These are phyloP conservation scores for Tolypocladium amazonense DNA, from an alignment of 2,329 filamentous ascomycete species.

Conservation along the genomic window DNA sequence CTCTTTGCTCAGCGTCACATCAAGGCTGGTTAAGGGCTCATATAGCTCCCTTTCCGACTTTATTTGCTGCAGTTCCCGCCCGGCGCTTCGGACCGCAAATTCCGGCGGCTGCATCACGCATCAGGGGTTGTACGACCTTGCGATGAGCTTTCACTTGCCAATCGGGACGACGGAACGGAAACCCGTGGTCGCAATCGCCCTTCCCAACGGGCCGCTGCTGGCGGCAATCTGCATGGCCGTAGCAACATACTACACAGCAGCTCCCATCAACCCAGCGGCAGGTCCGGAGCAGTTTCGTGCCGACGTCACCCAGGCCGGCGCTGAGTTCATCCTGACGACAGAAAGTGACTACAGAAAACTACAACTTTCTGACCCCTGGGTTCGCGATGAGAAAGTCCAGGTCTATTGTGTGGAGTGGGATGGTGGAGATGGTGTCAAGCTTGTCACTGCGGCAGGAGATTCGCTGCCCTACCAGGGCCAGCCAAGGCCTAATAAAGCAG, in stretches of 20 bases:
- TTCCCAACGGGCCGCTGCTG: constrained; percentile 43
- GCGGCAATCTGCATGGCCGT: constrained; percentile 38
- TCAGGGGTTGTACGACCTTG: constrained; percentile 18
- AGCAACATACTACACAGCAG: constrained; percentile 37
- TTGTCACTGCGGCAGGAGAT: constrained; percentile 11
- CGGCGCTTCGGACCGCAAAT: constrained; percentile 17
- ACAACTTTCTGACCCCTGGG: constrained; percentile 20
- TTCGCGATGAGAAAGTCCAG: constrained; percentile 20
- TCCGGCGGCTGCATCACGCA: constrained; percentile 18
- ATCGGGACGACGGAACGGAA: constrained; percentile 13
- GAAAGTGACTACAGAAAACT: constrained; percentile 27
- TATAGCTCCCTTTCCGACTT: constrained; percentile 29
- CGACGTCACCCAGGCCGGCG: constrained; percentile 36
- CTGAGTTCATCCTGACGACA: constrained; percentile 34
- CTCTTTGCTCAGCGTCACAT: constrained; percentile 9
- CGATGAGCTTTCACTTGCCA: constrained; percentile 21
- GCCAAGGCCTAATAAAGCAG: constrained; percentile 30
- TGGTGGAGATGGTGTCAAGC: constrained; percentile 22
- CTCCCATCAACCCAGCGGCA: constrained; percentile 38
- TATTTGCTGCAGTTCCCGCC: constrained; percentile 13
- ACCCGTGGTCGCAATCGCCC: constrained; percentile 36
- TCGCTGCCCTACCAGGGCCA: constrained; percentile 1
- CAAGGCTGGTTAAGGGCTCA: constrained; percentile 15
- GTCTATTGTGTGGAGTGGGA: constrained; percentile 28
- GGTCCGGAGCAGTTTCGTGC: constrained; percentile 38